These are phyloP conservation scores for Platismatia glauca DNA, from an alignment of 495 filamentous ascomycete genomes.

Conservation along the genomic window DNA sequence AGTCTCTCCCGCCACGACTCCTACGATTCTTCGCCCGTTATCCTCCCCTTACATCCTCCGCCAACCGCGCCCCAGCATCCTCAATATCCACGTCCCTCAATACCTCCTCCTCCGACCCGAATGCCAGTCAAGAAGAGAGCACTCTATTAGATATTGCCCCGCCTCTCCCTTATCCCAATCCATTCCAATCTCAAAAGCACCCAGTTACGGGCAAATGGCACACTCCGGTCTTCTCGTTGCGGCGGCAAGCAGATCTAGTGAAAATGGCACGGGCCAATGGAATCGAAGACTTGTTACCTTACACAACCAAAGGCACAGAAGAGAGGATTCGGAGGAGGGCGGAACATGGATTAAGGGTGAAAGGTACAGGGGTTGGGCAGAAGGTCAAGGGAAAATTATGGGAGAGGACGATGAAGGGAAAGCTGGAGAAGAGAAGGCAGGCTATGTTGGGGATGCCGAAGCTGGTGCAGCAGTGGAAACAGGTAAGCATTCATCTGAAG, in stretches of 20 bases:
- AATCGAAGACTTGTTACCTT: slow-evolving; percentile 76
- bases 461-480: slow-evolving; percentile 85
- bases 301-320: slow-evolving; percentile 64
- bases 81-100: slow-evolving; percentile 28
- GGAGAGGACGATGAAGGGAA: slow-evolving; percentile 76
- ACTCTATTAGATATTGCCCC: slow-evolving; percentile 26
- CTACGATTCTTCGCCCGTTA: slow-evolving; percentile 82
- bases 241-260: slow-evolving; percentile 84
- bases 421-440: slow-evolving; percentile 77
- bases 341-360: slow-evolving; percentile 68
- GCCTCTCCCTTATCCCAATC: slow-evolving; percentile 46
- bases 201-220: slow-evolving; percentile 68
- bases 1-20: slow-evolving; percentile 62
- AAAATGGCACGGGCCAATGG: slow-evolving; percentile 74
- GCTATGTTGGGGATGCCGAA: slow-evolving; percentile 92
- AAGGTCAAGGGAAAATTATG: slow-evolving; percentile 88
- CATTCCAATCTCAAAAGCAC: slow-evolving; percentile 66
- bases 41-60: slow-evolving; percentile 48
- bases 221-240: slow-evolving; percentile 67
- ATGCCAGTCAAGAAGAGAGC: slow-evolving; percentile 18
- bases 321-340: slow-evolving; percentile 54
- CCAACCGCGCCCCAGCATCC: slow-evolving; percentile 34
- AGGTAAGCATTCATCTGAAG: slow-evolving; percentile 46
- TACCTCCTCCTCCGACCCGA: slow-evolving; percentile 28
- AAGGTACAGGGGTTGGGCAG: slow-evolving; percentile 87